Evolutionary conservation across 345 rosid species (phyloP), one percentile per base, ranked within the genome.

Genomic region (Populus simonii): DNA sequence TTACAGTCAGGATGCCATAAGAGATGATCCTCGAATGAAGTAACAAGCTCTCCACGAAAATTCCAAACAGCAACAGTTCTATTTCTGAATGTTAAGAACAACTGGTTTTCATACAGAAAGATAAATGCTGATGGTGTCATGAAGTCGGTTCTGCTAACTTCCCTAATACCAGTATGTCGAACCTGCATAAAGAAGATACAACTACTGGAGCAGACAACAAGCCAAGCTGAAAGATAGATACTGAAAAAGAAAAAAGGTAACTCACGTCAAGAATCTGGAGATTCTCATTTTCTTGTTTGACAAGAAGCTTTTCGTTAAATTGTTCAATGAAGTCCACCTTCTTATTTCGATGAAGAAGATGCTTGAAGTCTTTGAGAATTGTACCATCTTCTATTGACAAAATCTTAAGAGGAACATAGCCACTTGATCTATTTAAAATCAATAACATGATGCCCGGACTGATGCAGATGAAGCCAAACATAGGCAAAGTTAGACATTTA

Each of bases 261-360:
- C 97, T 82, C 80, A 93, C 99, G 77, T 96, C 99, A 74, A 92
- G 97, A 81, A 96, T 96, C 83, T 96, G 99, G 73, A 96, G 99
- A 83, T 96, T 91, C 87, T 96, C 99, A 74, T 92, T 90, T 80
- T 93, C 98, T 84, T 96, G 99, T 88, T 95, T 95, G 75, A 95
- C 98, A 86, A 95, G 99, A 83, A 95, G 99, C 85, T 95, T 95
- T 77, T 95, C 98, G 80, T 95, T 95, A 83, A 95, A 95, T 51
- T 95, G 99, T 83, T 95, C 99, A 18, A 95, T 95, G 84, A 96
- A 96, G 78, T 96, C 99, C 81, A 96, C 98, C 92, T 93, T 93
- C 88, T 93, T 96, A 84, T 91, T 93, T 53, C 95, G 90, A 83
- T 92, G 97, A 81, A 96, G 97, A 66, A 96, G 88, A 86, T 96